Conservation (phyloP, 2,329 filamentous ascomycete species). For the Ceratocystis variospora region DNA sequence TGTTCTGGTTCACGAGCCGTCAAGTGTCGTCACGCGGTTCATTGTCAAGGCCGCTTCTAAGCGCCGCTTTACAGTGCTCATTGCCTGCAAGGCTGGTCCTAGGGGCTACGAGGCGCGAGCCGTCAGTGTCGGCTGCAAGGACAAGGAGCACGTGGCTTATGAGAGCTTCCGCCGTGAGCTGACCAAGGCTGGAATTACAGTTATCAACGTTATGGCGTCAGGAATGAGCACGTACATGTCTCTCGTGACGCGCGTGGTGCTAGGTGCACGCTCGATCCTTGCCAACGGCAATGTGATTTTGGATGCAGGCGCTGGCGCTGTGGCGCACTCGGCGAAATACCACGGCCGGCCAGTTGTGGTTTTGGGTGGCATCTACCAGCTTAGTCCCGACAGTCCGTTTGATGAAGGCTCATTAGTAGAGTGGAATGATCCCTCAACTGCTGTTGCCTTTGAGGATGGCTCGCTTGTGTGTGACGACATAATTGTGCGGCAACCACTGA, state of each 20-base stretch:
- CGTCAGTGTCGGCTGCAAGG: constrained; percentile 10
- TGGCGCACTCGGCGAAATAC: constrained; percentile 72
- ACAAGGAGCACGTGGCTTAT: constrained; percentile 26
- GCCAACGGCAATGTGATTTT: constrained; percentile 79
- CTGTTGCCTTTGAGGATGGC: constrained; percentile 66
- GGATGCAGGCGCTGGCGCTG: constrained; percentile 66
- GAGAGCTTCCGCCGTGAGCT: constrained; percentile 62
- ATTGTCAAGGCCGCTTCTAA: constrained; percentile 76
- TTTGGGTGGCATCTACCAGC: constrained; percentile 81
- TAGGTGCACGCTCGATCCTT: constrained; percentile 75
- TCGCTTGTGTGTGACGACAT: constrained; percentile 57
- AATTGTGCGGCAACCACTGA: constrained; percentile 64
- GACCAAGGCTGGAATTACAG: constrained; percentile 60
- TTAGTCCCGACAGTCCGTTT: constrained; percentile 79
- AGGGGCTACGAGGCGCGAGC: constrained; percentile 26
- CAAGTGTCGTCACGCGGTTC: constrained; percentile 77
- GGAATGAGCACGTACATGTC: constrained; percentile 91
- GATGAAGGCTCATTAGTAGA: constrained; percentile 72
- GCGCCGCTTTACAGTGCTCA: constrained; percentile 80
- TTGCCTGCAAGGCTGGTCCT: constrained; percentile 50
- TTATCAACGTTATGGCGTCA: constrained; percentile 72
- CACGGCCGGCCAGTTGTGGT: constrained; percentile 77
- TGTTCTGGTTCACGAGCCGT: constrained; percentile 78
- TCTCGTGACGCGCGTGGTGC: constrained; percentile 84
- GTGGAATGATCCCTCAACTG: constrained; percentile 66